Base-by-base conservation (phyloP, 1,139 yeast species). In the Candida sp. region DNA sequence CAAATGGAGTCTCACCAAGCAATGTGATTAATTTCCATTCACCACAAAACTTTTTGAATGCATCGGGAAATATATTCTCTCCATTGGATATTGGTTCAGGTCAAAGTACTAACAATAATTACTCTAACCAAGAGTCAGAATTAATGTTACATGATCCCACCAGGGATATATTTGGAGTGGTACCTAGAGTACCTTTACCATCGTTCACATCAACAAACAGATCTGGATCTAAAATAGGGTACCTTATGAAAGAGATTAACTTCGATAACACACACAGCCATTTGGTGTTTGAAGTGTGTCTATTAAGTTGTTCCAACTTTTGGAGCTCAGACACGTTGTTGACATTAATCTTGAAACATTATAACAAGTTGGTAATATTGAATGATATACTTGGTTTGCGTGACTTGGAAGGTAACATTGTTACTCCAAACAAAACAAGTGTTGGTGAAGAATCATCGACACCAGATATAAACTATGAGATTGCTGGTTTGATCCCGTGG, bases 191-290 rank as follows among this genome's bases (percentile, higher is more conserved):
- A 8, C 76, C 89, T 0, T 73, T 83, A 32, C 87, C 90, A 0
- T 66, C 87, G 5, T 76, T 84, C 35, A 84, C 82, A 52, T 83
- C 87, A 11, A 86, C 87, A 5, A 81, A 83, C n/a, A 67, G 90
- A 41, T 67, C 84, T 42, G 86, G 90, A 1, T 77, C 84, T 61
- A 81, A 81, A 50, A 79, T 87, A 1, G 96, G 96, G 0, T 85
- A 82, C 45, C 65, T 88, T 36, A 55, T 86, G 21, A 83, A 79
- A 49, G 58, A 56, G 22, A 36, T 51, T 23, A 36, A 42, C 2
- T 39, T 43, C 15, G 12, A 29, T n/a, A 25, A 11, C 3, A 35
- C 36, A 15, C 35, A 23, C 8, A 42, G 23, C 11, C 35, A 30
- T 53, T 58, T 68, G 45, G 72, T 64, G 27, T 77, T 74, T 52